Conservation (phyloP, 2,329 filamentous ascomycete species). For the Biscogniauxia mediterranea region DNA sequence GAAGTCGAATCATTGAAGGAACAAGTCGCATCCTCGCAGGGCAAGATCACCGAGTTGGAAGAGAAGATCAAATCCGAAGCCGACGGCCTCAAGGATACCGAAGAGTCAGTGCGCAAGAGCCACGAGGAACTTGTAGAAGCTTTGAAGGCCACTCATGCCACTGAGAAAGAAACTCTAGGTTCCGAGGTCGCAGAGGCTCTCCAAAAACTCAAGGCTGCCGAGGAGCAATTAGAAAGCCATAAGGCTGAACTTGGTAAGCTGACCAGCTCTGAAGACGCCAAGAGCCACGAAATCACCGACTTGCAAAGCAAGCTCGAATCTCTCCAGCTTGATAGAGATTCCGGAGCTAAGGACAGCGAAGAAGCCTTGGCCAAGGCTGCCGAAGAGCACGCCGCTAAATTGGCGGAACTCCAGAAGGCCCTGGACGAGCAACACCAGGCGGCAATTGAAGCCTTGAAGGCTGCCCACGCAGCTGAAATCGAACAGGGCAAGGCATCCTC, state of each 20-base stretch:
- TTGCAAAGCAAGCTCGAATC: conserved; percentile 52
- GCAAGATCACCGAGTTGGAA: conserved; percentile 53
- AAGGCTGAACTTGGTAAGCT: conserved; percentile 49
- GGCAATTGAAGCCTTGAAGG: conserved; percentile 49
- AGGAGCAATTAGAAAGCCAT: conserved; percentile 50
- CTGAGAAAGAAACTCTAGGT: conserved; percentile 47
- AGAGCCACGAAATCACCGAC: conserved; percentile 46
- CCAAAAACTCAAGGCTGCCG: conserved; percentile 50
- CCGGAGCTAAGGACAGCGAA: conserved; percentile 38
- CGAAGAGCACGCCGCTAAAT: conserved; percentile 48
- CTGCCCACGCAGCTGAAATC: conserved; percentile 52
- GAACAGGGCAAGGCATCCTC: conserved; percentile 45
- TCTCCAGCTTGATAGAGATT: conserved; percentile 41
- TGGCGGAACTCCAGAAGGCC: conserved; percentile 49
- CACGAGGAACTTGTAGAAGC: conserved; percentile 47
- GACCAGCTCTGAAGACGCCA: conserved; percentile 47
- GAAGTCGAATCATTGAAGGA: conserved; percentile 57
- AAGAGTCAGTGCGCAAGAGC: conserved; percentile 42
- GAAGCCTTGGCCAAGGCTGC: conserved; percentile 37
- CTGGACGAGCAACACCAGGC: conserved; percentile 51
- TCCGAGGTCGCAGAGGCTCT: conserved; percentile 47
- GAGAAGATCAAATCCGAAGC: conserved; percentile 47
- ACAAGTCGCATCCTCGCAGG: conserved; percentile 54
- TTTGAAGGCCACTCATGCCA: conserved; percentile 50
- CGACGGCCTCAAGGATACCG: conserved; percentile 35